Conservation (phyloP, 139 green algal genomes). For the Coelastrella sp. region DNA sequence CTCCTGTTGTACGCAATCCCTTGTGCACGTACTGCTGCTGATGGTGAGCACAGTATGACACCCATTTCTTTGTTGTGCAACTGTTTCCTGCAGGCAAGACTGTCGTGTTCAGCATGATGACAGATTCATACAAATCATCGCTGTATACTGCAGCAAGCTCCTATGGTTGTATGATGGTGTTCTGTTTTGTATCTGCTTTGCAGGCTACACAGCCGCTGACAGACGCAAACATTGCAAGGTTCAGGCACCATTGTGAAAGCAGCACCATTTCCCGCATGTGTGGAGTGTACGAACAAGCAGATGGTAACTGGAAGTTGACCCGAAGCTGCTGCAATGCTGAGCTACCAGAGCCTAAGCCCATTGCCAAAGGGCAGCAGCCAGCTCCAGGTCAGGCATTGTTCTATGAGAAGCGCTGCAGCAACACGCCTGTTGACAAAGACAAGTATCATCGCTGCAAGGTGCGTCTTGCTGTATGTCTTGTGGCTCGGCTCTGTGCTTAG, state of each 20-base stretch:
- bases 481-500: too few relatives aligned
- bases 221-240: neutral
- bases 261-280: neutral
- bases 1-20: too few relatives aligned
- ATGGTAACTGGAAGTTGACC: constrained; percentile 1
- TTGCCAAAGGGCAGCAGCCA: neutral
- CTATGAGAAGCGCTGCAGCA: neutral
- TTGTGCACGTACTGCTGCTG: too few relatives aligned
- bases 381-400: neutral
- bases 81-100: too few relatives aligned
- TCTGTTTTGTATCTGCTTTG: too few relatives aligned
- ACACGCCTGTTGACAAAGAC: neutral
- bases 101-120: too few relatives aligned
- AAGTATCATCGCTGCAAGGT: neutral
- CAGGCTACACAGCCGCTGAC: neutral
- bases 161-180: too few relatives aligned
- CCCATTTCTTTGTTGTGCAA: too few relatives aligned
- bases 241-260: neutral
- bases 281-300: neutral
- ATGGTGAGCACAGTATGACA: too few relatives aligned
- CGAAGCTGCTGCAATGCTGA: neutral
- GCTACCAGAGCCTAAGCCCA: neutral
- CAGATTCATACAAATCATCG: too few relatives aligned
- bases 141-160: too few relatives aligned
- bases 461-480: neutral